Conservation (phyloP, 2,329 filamentous ascomycete genomes). For the Diaporthe ilicicola region DNA sequence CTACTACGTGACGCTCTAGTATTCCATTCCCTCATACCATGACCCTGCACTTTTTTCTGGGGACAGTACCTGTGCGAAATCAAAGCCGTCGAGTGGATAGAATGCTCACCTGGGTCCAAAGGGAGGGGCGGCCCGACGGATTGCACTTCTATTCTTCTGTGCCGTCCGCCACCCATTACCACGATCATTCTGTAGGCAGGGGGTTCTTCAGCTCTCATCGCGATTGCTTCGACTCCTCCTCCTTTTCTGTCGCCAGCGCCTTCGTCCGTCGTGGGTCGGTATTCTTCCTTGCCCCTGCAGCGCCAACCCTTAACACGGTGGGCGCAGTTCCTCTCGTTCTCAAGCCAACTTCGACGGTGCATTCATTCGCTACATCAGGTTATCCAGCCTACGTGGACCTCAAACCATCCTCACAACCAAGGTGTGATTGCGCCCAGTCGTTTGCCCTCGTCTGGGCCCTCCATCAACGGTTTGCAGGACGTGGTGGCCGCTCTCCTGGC, state of each 20-base stretch:
- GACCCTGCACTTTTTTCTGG: neutral
- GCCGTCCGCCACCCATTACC: neutral
- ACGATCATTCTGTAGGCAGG: neutral
- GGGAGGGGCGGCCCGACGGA: constrained; percentile 2
- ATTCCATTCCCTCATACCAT: neutral
- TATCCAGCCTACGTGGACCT: constrained; percentile 4
- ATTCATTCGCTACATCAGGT: constrained; percentile 4
- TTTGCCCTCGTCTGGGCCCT: neutral
- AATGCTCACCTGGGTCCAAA: neutral
- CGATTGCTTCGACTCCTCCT: neutral
- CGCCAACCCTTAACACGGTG: neutral
- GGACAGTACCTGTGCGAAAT: constrained; percentile 3
- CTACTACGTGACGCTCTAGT: neutral
- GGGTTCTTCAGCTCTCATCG: neutral
- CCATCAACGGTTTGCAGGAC: neutral
- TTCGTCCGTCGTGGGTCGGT: neutral
- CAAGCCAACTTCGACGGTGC: constrained; percentile 8
- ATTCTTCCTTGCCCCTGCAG: neutral
- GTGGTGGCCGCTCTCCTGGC: neutral
- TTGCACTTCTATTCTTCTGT: neutral
- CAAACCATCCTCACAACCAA: neutral
- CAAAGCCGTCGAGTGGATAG: neutral
- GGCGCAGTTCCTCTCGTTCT: neutral
- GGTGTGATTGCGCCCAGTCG: neutral
- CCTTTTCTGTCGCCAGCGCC: neutral